Percentiles rank a stretch among this genome's conserved stretches.
These are phyloP conservation scores for Scytalidium sp. DNA, from an alignment of 2,329 filamentous ascomycete species.

Conservation along the genomic window DNA sequence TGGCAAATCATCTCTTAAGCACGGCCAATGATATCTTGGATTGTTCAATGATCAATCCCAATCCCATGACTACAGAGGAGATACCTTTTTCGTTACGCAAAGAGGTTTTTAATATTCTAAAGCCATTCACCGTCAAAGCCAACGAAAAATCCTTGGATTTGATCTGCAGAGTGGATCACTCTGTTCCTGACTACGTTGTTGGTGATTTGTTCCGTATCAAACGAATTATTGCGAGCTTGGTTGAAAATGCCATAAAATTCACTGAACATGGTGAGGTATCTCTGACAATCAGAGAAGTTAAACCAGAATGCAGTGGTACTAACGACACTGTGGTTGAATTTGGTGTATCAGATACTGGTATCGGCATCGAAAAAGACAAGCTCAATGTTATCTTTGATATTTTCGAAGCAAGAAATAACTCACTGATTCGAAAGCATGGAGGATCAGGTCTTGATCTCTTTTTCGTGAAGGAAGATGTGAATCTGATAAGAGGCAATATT, in stretches of 20 bases:
- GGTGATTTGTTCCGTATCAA: conserved; percentile 94
- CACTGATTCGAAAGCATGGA: conserved; percentile 93
- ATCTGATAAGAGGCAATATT: conserved; percentile 92
- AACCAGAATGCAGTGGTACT: conserved; percentile 60
- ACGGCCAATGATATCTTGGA: conserved; percentile 87
- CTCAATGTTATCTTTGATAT: conserved; percentile 97
- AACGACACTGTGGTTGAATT: conserved; percentile 95
- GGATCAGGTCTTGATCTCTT: conserved; percentile 91
- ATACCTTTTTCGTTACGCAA: conserved; percentile 93
- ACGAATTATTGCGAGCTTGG: conserved; percentile 94
- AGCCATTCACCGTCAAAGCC: conserved; percentile 94
- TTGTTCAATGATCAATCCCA: conserved; percentile 83
- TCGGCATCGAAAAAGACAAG: conserved; percentile 94
- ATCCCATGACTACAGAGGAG: conserved; percentile 96
- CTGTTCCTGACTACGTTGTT: conserved; percentile 90
- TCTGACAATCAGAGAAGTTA: conserved; percentile 77
- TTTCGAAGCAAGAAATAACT: conserved; percentile 97
- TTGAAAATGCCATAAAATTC: conserved; percentile 98
- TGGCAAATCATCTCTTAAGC: conserved; percentile 92
- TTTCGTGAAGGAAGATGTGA: conserved; percentile 92
- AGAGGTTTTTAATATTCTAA: conserved; percentile 95
- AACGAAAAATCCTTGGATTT: conserved; percentile 94
- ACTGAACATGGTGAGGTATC: conserved; percentile 96
- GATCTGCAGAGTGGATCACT: conserved; percentile 89
- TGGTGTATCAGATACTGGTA: conserved; percentile 92